Base-by-base conservation (phyloP, 805 yeast genomes). In the Lipomyces sp. region DNA sequence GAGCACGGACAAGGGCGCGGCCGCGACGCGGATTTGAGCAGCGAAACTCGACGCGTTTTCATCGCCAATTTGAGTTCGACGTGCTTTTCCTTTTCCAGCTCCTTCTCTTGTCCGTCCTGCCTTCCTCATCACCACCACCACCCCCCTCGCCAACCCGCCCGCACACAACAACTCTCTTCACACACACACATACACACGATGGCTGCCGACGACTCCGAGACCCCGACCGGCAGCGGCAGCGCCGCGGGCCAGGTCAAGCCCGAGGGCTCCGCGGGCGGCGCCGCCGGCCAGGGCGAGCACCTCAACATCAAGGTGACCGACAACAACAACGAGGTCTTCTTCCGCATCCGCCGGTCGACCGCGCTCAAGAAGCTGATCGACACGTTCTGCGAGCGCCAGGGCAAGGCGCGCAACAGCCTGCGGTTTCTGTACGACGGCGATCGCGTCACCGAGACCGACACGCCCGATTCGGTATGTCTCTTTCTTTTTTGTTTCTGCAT, bases 371-470 rank as follows among this genome's bases (percentile, higher is more conserved):
- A 96, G 73, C 81, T 93, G 64, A 91, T 93, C 89, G 98, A 91
- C 65, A 96, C 97, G 11, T 93, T 91, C 69, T 95, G 98, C 69
- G 90, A 90, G 73, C 86, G 98, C 75, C 96, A 91, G 66, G 98
- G 98, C 39, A 91, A 91, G 69, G 81, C 84, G 58, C 72, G 84
- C 65, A 81, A 79, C 61, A 80, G 91, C 45, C 74, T 93, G 68
- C 81, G 98, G 69, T 93, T 93, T 69, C 75, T 93, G 65, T 83
- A 83, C 66, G 99, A 93, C 60, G 99, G 99, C 58, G 85, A 88
- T 61, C 82, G 98, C 66, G 82, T 93, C 53, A 76, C 79, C 58
- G 85, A 90, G 8, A 90, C 84, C 53, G 88, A 86, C 63, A 93
- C 98, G 3, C 98, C 99, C 5, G 95, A 86, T 36, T 86, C 82